Percentiles rank a stretch among this genome's conserved stretches.
phyloP scores from a whole-genome alignment of 73 alveolate genomes.

The Paramecium sonneborni region DNA sequence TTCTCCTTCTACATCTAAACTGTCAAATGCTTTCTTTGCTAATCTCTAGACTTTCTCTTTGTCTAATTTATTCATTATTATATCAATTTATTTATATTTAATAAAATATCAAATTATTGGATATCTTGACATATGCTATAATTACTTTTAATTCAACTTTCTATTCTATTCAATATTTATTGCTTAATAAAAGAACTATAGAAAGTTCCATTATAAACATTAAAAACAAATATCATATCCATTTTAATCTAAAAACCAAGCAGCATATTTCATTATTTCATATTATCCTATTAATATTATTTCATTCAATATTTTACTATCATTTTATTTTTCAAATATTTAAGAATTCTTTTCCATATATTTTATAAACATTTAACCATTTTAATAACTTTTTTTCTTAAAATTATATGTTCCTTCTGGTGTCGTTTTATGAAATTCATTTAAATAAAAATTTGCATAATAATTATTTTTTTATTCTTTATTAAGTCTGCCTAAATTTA shows the following conservation, averaged over 20 bases:
- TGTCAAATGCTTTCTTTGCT: neutral
- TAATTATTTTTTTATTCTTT: neutral
- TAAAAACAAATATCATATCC: neutral
- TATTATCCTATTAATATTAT: neutral
- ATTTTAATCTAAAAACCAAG: neutral
- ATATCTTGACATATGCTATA: neutral
- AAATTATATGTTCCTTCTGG: neutral
- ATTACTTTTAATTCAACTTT: neutral
- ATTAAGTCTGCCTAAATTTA: neutral
- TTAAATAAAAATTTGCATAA: neutral
- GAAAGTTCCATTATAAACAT: neutral
- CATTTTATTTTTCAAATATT: neutral
- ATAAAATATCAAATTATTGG: neutral
- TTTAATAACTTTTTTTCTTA: neutral
- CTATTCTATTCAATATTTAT: neutral
- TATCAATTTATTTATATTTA: neutral
- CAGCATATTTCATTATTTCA: neutral
- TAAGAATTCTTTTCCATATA: neutral
- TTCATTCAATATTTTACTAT: neutral
- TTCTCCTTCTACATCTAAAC: neutral
- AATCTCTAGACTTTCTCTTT: slow-evolving; percentile 19
- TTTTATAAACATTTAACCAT: neutral
- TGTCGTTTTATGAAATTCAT: neutral
- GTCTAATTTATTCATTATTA: slow-evolving; percentile 10
- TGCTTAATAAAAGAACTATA: neutral